These are phyloP conservation scores for Kappamyces sp. DNA, from an alignment of 192 early-diverging fungal genomes.

Conservation along the genomic window DNA sequence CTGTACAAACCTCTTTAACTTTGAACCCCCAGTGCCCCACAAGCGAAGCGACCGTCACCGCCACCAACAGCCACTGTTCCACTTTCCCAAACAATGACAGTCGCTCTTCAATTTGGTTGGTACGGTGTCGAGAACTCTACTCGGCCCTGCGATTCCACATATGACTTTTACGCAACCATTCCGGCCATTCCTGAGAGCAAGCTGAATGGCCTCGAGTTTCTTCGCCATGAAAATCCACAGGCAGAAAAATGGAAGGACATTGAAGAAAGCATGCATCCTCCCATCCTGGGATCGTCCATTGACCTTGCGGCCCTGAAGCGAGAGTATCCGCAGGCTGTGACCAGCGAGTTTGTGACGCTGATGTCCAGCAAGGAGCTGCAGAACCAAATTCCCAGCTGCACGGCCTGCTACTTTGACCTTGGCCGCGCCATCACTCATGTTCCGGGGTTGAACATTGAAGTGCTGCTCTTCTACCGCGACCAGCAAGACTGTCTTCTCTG, in stretches of 20 bases:
- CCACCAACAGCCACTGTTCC: no score
- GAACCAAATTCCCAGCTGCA: not conserved
- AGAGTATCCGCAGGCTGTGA: not conserved
- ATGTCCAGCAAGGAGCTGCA: not conserved
- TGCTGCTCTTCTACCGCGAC: not conserved
- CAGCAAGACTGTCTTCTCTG: not conserved
- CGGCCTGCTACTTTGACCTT: not conserved
- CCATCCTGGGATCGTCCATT: not conserved
- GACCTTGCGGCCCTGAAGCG: no score
- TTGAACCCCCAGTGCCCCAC: no score
- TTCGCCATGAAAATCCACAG: not conserved
- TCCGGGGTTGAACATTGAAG: not conserved
- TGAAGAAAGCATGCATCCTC: not conserved
- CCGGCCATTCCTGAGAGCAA: not conserved
- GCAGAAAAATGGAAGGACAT: not conserved
- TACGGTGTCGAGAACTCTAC: not conserved
- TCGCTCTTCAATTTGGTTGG: not conserved
- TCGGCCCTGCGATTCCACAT: not conserved
- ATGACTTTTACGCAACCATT: not conserved
- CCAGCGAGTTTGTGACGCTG: not conserved
- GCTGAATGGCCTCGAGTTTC: not conserved
- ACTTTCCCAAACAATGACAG: no score
- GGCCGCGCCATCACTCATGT: not conserved
- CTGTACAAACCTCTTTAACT: no score
- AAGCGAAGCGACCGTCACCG: no score